Percentiles rank a stretch among this genome's conserved stretches.
Evolutionary conservation across 139 green algal genomes (phyloP).

Genomic region (Tetradesmus lagerheimii): DNA sequence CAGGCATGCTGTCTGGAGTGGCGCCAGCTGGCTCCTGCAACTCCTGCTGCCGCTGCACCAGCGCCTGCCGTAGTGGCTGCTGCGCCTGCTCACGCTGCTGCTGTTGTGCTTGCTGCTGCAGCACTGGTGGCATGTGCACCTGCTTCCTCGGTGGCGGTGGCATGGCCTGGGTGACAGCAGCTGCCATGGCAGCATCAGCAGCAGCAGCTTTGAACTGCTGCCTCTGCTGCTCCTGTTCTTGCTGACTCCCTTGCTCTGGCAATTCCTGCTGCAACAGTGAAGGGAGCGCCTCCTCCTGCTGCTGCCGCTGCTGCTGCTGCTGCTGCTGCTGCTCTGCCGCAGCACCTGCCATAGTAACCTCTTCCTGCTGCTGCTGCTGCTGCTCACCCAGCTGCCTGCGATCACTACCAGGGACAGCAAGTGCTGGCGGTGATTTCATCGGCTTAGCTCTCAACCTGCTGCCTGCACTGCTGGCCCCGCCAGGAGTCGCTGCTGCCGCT

Average conservation of each 20-base stretch:
- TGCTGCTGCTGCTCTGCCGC: background rate
- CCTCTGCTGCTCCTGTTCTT: conserved; percentile 31
- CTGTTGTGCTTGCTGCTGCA: conserved; percentile 16
- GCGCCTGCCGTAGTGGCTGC: background rate
- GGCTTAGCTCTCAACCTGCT: background rate
- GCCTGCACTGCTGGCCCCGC: background rate
- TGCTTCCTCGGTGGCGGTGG: background rate
- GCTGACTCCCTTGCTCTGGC: background rate
- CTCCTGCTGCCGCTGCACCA: background rate
- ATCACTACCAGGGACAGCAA: background rate
- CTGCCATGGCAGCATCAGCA: too few relatives aligned
- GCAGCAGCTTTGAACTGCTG: conserved; percentile 4
- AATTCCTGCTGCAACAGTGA: background rate
- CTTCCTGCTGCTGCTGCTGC: background rate
- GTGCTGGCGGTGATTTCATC: background rate
- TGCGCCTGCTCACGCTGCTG: background rate
- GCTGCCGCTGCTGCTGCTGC: background rate
- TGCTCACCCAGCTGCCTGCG: background rate
- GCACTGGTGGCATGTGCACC: background rate
- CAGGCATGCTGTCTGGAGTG: background rate
- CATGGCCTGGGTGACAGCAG: background rate
- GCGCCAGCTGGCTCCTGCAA: background rate
- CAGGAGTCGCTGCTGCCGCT: conserved; percentile 23
- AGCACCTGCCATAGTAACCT: background rate
- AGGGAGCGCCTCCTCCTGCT: background rate